Percentiles rank a stretch among this genome's conserved stretches.
These are phyloP conservation scores for Calonectria pseudoturangicola DNA, from an alignment of 2,329 filamentous ascomycete species.

Conservation along the genomic window DNA sequence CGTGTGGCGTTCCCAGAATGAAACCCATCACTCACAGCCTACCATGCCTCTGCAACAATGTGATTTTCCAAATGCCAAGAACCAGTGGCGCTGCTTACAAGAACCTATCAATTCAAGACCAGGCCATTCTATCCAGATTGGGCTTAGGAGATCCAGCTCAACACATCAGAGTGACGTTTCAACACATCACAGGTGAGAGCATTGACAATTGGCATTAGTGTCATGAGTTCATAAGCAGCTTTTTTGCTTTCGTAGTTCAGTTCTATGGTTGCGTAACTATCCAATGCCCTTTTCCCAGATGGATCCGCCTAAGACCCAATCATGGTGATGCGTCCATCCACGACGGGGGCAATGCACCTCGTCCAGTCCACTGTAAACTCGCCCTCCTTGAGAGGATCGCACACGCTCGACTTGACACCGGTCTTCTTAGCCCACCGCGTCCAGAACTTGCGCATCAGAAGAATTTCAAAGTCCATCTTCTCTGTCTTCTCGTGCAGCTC, in stretches of 20 bases:
- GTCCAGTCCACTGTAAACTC: slow-evolving; percentile 85
- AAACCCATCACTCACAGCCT: neutral
- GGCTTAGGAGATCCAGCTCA: neutral
- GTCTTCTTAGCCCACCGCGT: slow-evolving; percentile 83
- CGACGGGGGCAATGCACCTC: slow-evolving; percentile 82
- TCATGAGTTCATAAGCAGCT: neutral
- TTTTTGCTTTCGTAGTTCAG: slow-evolving; percentile 6
- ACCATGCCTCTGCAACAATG: neutral
- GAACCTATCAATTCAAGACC: neutral
- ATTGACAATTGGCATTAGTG: neutral
- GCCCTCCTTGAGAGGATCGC: slow-evolving; percentile 74
- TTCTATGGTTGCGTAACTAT: neutral
- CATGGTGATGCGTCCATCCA: slow-evolving; percentile 84
- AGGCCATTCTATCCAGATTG: neutral
- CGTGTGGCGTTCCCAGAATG: neutral
- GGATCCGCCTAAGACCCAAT: slow-evolving; percentile 52
- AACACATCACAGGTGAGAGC: neutral
- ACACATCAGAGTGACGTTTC: neutral
- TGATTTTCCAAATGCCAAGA: neutral
- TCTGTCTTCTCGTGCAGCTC: slow-evolving; percentile 54
- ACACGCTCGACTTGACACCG: slow-evolving; percentile 73
- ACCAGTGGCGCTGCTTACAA: neutral
- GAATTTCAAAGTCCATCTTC: slow-evolving; percentile 73
- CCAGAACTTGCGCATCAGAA: slow-evolving; percentile 81
- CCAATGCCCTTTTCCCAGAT: neutral